Evolutionary conservation across 192 early-diverging fungal genomes (phyloP).

Genomic region (Coemansia sp.): DNA sequence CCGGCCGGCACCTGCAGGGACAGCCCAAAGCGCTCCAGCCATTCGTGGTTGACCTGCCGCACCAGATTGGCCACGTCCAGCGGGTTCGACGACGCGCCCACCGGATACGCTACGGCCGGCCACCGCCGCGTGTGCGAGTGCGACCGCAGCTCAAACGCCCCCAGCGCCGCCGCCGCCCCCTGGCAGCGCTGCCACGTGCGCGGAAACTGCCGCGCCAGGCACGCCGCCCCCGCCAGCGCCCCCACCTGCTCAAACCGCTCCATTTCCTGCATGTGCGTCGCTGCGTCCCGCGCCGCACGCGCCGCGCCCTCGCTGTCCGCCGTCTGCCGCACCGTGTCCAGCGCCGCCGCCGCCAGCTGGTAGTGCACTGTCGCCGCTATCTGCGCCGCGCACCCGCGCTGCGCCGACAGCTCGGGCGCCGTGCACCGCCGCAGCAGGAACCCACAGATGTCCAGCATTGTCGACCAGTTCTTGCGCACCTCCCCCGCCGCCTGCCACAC

Average conservation of each 20-base stretch:
- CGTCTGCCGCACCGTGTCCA: constrained; percentile 11
- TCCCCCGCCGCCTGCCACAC: constrained; percentile 20
- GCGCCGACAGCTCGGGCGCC: constrained; percentile 9
- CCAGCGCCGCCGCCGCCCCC: background rate
- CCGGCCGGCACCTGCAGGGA: constrained; percentile 17
- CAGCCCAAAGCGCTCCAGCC: constrained; percentile 29
- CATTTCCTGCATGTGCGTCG: constrained; percentile 22
- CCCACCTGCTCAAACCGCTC: constrained; percentile 19
- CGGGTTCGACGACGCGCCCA: constrained; percentile 42
- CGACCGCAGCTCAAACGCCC: constrained; percentile 39
- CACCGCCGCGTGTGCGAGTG: constrained; percentile 23
- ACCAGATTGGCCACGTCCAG: constrained; percentile 50
- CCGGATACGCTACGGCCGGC: constrained; percentile 41
- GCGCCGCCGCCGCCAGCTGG: constrained; percentile 23
- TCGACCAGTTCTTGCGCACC: constrained; percentile 38
- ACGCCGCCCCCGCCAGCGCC: constrained; percentile 16
- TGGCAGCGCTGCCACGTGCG: constrained; percentile 41
- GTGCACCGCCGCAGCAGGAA: constrained; percentile 23
- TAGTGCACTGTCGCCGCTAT: constrained; percentile 30
- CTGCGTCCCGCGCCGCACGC: constrained; percentile 8
- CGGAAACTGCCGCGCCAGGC: constrained; percentile 28
- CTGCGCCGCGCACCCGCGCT: constrained; percentile 35
- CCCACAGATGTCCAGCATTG: constrained; percentile 39
- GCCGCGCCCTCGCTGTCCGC: background rate
- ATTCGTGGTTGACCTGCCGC: constrained; percentile 39